Conservation (phyloP, 2,329 filamentous ascomycete species). For the Beauveria bassiana region DNA sequence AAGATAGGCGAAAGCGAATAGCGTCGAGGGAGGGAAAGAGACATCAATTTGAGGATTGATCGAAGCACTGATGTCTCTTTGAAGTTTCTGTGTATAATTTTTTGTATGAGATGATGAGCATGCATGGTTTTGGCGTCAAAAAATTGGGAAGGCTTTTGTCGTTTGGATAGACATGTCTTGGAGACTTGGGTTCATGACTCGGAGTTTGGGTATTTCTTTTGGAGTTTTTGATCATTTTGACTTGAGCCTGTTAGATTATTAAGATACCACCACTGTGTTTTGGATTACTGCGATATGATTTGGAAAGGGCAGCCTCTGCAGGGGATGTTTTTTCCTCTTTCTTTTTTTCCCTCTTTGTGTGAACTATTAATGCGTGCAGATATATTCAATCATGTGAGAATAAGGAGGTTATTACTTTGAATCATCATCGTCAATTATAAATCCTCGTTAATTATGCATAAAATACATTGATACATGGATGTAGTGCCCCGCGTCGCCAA, state of each 20-base stretch:
- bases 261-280: constrained; percentile 6
- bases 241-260: background rate
- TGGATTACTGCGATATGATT: background rate
- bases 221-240: constrained; percentile 1
- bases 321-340: background rate
- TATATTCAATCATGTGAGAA: background rate
- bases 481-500: background rate
- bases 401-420: too few species aligned
- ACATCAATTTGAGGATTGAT: constrained; percentile 13
- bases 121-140: constrained; percentile 2
- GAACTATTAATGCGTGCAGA: background rate
- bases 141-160: background rate
- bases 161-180: background rate
- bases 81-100: background rate
- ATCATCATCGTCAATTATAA: too few species aligned
- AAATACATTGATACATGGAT: too few species aligned
- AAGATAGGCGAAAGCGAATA: constrained; percentile 27
- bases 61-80: background rate
- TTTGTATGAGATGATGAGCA: constrained; percentile 1
- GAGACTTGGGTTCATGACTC: background rate
- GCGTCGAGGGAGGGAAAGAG: constrained; percentile 12
- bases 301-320: background rate
- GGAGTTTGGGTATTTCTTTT: background rate
- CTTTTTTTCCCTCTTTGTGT: background rate
- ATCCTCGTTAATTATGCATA: too few species aligned